These are phyloP conservation scores for Eimeria falciformis DNA, from an alignment of 169 alveolate genomes.

Conservation along the genomic window DNA sequence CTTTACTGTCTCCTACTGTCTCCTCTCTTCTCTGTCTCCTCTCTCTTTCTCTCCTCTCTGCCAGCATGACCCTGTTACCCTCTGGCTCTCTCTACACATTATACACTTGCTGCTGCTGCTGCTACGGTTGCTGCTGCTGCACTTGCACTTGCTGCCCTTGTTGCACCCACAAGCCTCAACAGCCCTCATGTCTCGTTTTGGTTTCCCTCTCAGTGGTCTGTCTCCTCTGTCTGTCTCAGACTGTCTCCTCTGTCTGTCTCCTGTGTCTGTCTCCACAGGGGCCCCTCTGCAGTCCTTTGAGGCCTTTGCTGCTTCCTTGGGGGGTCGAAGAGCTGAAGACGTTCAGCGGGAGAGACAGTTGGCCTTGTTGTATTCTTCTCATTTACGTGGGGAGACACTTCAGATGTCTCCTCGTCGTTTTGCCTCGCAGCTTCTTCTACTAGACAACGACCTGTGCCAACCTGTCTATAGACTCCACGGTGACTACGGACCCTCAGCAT, in stretches of 20 bases:
- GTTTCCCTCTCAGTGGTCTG: no score
- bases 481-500: slow-evolving; percentile 37
- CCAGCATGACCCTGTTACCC: no score
- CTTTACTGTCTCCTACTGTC: no score
- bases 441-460: slow-evolving; percentile 62
- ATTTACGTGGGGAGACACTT: not conserved
- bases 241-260: not conserved
- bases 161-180: no score
- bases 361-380: not conserved
- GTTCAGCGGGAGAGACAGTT: not conserved
- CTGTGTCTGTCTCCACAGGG: not conserved
- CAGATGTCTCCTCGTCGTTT: not conserved
- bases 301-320: not conserved
- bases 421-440: not conserved
- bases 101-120: no score
- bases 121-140: no score
- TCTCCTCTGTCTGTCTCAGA: no score
- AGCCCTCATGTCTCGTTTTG: no score
- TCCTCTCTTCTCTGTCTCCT: no score
- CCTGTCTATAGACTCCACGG: slow-evolving; percentile 43
- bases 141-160: no score
- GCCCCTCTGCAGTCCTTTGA: not conserved
- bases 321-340: not conserved
- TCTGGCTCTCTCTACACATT: no score
- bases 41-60: no score